Percentiles rank a stretch among this genome's conserved stretches.
Evolutionary conservation across 768 basidiomycete genomes (phyloP).

Genomic region (Suillus sp.): DNA sequence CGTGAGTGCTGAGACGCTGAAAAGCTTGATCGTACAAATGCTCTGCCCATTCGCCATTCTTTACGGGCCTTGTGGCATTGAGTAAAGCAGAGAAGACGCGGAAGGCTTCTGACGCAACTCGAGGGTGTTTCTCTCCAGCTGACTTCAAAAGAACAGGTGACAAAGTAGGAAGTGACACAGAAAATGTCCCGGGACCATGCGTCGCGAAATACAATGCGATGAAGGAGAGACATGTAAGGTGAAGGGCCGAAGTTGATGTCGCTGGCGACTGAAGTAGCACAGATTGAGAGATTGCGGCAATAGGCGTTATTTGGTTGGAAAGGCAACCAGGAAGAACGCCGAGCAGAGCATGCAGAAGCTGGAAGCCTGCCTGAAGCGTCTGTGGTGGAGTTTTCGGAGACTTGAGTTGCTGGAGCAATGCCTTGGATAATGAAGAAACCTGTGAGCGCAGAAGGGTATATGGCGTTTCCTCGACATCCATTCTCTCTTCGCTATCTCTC

Average conservation of each 20-base stretch:
- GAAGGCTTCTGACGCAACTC: conserved; percentile 87
- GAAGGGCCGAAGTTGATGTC: conserved; percentile 79
- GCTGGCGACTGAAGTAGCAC: conserved; percentile 69
- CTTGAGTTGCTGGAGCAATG: conserved; percentile 83
- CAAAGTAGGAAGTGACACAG: conserved; percentile 60
- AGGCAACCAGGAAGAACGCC: conserved; percentile 84
- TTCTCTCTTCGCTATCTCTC: conserved; percentile 72
- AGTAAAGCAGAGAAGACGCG: conserved; percentile 83
- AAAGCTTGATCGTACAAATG: conserved; percentile 76
- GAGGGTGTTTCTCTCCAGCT: conserved; percentile 81
- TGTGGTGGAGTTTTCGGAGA: conserved; percentile 73
- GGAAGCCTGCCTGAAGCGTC: conserved; percentile 86
- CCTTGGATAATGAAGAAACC: conserved; percentile 77
- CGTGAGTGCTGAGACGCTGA: conserved; percentile 67
- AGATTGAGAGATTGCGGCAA: conserved; percentile 64
- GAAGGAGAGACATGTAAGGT: conserved; percentile 85
- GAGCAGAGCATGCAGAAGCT: conserved; percentile 72
- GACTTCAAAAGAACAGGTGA: conserved; percentile 76
- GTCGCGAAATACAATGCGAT: conserved; percentile 78
- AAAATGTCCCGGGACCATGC: conserved; percentile 60
- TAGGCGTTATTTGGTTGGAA: conserved; percentile 61
- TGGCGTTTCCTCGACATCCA: conserved; percentile 75
- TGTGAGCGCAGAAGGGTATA: conserved; percentile 71
- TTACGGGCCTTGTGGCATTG: conserved; percentile 70
- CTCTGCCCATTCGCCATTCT: conserved; percentile 66